Evolutionary conservation across 2,329 filamentous ascomycete genomes (phyloP).

Genomic region (Hymenoscyphus albidus): DNA sequence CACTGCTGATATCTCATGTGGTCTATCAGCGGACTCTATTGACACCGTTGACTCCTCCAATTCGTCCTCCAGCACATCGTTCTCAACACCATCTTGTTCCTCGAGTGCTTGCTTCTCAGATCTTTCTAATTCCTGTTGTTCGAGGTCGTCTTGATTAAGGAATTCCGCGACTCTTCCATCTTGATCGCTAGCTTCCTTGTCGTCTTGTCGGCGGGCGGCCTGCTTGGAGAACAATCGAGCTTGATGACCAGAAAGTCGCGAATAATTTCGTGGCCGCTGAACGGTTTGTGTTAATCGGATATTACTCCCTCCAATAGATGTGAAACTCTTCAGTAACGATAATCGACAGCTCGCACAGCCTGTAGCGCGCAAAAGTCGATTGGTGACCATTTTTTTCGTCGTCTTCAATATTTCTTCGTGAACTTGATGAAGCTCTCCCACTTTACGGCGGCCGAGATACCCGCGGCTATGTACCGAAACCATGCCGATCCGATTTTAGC

Average conservation of each 20-base stretch:
- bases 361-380: constrained; percentile 30
- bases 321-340: constrained; percentile 29
- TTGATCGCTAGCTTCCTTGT: constrained; percentile 8
- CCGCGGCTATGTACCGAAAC: too few relatives aligned
- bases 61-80: constrained; percentile 12
- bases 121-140: constrained; percentile 7
- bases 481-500: not conserved
- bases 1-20: constrained; percentile 31
- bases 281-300: constrained; percentile 18
- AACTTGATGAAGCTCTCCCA: not conserved
- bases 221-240: constrained; percentile 18
- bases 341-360: constrained; percentile 34
- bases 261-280: constrained; percentile 12
- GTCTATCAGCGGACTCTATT: constrained; percentile 5
- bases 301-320: constrained; percentile 23
- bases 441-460: not conserved
- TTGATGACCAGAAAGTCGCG: constrained; percentile 10
- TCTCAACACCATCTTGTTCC: constrained; percentile 5
- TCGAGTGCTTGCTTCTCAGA: not conserved
- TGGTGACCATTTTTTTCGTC: constrained; percentile 26
- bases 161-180: not conserved
- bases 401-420: not conserved
- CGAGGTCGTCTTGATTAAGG: not conserved
- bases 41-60: constrained; percentile 17
- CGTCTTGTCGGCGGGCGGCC: constrained; percentile 1